Conservation (phyloP, 169 alveolate genomes). For the Nephromyces sp. region DNA sequence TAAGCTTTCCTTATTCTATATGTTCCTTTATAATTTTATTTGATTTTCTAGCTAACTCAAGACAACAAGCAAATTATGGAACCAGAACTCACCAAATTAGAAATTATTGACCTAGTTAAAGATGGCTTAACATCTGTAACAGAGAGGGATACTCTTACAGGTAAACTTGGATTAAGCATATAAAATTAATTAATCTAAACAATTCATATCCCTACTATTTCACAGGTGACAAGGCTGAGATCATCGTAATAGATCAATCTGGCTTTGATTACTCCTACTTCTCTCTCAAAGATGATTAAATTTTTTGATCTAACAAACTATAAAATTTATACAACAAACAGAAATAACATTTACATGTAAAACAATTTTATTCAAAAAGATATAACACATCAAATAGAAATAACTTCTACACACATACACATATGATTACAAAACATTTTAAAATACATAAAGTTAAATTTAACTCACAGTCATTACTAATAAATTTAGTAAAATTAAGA, state of each 20-base stretch:
- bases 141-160: slow-evolving; percentile 43
- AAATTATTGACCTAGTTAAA: slow-evolving; percentile 13
- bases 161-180: slow-evolving; percentile 5
- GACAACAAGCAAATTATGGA: slow-evolving; percentile 7
- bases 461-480: no score
- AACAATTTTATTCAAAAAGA: no score
- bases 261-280: not conserved
- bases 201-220: not conserved
- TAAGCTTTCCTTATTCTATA: not conserved
- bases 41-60: not conserved
- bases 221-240: not conserved
- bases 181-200: not conserved
- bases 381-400: no score
- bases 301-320: no score
- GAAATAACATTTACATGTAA: no score
- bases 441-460: no score
- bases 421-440: no score
- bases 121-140: slow-evolving; percentile 38
- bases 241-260: not conserved
- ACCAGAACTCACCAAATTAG: slow-evolving; percentile 10
- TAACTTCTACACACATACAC: no score
- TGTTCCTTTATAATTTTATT: not conserved
- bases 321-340: no score
- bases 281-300: not conserved
- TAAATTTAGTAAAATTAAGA: no score